Conservation (phyloP, 2,329 filamentous ascomycete genomes). For the Fusarium avenaceum region DNA sequence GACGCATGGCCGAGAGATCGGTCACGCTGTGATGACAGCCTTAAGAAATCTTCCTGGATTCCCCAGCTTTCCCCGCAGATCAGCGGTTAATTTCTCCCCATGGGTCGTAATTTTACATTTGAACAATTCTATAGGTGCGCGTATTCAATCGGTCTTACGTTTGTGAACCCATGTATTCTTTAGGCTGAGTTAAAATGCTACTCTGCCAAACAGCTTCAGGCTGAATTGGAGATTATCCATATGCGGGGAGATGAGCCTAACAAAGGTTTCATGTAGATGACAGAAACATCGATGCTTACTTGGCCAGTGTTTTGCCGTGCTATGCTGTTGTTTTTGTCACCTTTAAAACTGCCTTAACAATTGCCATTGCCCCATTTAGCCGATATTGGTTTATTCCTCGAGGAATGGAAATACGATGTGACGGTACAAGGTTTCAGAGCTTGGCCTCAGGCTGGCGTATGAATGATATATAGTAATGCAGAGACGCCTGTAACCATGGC, state of each 20-base stretch:
- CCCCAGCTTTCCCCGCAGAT: conserved; percentile 37
- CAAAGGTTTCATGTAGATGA: background rate
- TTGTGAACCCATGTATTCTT: conserved; percentile 17
- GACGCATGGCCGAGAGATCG: background rate
- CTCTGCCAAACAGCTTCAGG: conserved; percentile 9
- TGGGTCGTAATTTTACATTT: background rate
- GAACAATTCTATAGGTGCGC: conserved; percentile 18
- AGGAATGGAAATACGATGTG: background rate
- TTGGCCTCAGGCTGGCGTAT: background rate
- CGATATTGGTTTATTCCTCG: conserved; percentile 9
- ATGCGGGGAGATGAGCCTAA: conserved; percentile 3
- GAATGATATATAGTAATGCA: conserved; percentile 20
- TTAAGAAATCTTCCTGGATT: background rate
- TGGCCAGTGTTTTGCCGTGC: background rate
- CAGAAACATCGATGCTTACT: background rate
- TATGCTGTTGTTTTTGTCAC: background rate
- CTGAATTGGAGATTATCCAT: conserved; percentile 14
- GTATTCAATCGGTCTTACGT: conserved; percentile 8
- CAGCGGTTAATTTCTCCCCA: background rate
- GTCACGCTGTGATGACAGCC: background rate
- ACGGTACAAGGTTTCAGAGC: conserved; percentile 20
- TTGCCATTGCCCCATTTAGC: conserved; percentile 11
- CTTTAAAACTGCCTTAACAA: background rate
- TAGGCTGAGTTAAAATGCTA: conserved; percentile 22
- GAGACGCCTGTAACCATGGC: background rate